These are phyloP conservation scores for Xylaria venustula DNA, from an alignment of 495 filamentous ascomycete genomes.

Conservation along the genomic window DNA sequence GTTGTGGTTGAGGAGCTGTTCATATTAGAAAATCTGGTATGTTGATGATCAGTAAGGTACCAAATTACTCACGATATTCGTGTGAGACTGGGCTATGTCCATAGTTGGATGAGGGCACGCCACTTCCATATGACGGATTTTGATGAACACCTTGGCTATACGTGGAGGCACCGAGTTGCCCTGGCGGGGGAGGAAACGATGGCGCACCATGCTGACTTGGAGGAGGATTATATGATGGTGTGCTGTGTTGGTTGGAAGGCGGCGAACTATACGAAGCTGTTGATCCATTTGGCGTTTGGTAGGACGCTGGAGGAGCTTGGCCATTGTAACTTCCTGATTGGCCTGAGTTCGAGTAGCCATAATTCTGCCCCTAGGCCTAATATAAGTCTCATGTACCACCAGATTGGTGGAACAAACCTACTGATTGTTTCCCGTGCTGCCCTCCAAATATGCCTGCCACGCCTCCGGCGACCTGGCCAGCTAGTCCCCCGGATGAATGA, in stretches of 20 bases:
- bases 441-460: slow-evolving; percentile 43
- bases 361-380: slow-evolving; percentile 36
- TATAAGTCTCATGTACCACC: slow-evolving; percentile 4
- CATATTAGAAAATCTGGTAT: slow-evolving; percentile 9
- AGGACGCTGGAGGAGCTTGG: slow-evolving; percentile 48
- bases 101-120: slow-evolving; percentile 20
- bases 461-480: slow-evolving; percentile 43
- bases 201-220: slow-evolving; percentile 26
- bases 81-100: slow-evolving; percentile 27
- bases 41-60: not conserved
- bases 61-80: slow-evolving; percentile 22
- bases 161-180: slow-evolving; percentile 1
- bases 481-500: slow-evolving; percentile 35
- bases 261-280: slow-evolving; percentile 29
- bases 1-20: slow-evolving; percentile 17
- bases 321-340: slow-evolving; percentile 45
- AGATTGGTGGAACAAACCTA: slow-evolving; percentile 15
- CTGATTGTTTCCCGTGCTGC: slow-evolving; percentile 33
- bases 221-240: slow-evolving; percentile 27
- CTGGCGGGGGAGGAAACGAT: slow-evolving; percentile 17
- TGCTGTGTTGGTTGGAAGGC: slow-evolving; percentile 26
- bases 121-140: slow-evolving; percentile 24
- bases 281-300: slow-evolving; percentile 38
- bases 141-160: slow-evolving; percentile 21
- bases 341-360: slow-evolving; percentile 52